A percentile compares a stretch with the other conserved stretches of the same genome.
Conservation (phyloP, 192 early-diverging fungal species). For the Pilaira anomala region DNA sequence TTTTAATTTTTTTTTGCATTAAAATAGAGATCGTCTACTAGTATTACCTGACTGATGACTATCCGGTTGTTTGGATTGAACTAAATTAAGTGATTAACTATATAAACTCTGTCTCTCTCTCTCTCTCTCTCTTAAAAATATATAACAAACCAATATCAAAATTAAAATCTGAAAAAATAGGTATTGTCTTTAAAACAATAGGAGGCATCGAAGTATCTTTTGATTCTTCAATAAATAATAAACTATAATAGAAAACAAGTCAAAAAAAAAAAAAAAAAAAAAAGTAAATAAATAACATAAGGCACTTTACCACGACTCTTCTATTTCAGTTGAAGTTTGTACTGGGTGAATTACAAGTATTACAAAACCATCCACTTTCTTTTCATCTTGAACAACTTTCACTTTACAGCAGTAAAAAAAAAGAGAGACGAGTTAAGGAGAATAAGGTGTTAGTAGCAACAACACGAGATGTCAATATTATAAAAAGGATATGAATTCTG, state of each 20-base stretch:
- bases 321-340: not conserved
- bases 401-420: not conserved
- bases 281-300: not conserved
- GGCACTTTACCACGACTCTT: constrained; percentile 20
- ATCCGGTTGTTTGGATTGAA: too few relatives aligned
- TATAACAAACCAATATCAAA: constrained; percentile 5
- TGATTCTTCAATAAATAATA: constrained; percentile 9
- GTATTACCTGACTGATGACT: too few relatives aligned
- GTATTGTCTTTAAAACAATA: constrained; percentile 2
- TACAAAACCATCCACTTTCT: not conserved
- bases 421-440: constrained; percentile 12
- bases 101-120: too few relatives aligned
- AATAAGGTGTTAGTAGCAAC: not conserved
- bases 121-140: too few relatives aligned
- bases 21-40: too few relatives aligned
- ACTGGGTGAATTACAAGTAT: constrained; percentile 1
- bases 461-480: not conserved
- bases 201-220: constrained; percentile 8
- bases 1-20: not conserved
- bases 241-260: not conserved
- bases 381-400: not conserved
- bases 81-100: too few relatives aligned
- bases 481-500: constrained; percentile 25
- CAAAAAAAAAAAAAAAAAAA: too few relatives aligned
- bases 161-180: constrained; percentile 10